Evolutionary conservation across 1,284 basidiomycete genomes (phyloP), one percentile per base, ranked within the genome.

Genomic region (Heterobasidion occidentale): DNA sequence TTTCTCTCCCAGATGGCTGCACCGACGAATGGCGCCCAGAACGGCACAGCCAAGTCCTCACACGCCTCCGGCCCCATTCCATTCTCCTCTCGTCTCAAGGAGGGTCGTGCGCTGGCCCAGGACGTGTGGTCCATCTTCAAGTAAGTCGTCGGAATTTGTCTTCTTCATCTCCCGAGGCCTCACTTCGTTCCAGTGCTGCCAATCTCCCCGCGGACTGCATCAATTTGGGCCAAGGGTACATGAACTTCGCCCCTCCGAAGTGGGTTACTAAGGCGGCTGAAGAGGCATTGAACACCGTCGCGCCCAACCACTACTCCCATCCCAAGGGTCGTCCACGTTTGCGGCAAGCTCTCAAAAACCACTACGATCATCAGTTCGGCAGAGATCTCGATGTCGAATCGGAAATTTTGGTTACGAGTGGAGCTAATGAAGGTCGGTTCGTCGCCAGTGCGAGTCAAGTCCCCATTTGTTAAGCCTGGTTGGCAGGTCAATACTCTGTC

Each of bases 61-160:
- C 42, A 17, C 58, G 65, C 48, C 76, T 80, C 61, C 75, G 4
- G 75, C 77, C 48, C 74, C 81, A 56, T 74, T 90, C 51, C 75
- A 81, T 80, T 83, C 67, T 85, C 89, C 1, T 84, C 83, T 1
- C 79, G 89, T 51, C 74, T 92, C 59, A 74, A 69, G 61, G 84
- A 88, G 45, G 90, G 90, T 19, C 78, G 89, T 44, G 89, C 90
- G 1, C 70, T 92, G 44, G 84, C 80, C 9, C 80, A 88, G 70
- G 92, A 95, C 72, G 92, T 95, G 36, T 95, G 92, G 92, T 90
- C 90, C 3, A 92, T 94, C 68, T 95, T 84, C 82, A 94, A 92
- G 92, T 94, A 64, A 63, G 80, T 75, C 55, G 51, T 11, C 20
- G 20, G n/a, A 46, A 42, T 46, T 20, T 59, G 61, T 54, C 59